These are phyloP conservation scores for Discostella stelligera DNA, from an alignment of 352 stramenopile species.

Conservation along the genomic window DNA sequence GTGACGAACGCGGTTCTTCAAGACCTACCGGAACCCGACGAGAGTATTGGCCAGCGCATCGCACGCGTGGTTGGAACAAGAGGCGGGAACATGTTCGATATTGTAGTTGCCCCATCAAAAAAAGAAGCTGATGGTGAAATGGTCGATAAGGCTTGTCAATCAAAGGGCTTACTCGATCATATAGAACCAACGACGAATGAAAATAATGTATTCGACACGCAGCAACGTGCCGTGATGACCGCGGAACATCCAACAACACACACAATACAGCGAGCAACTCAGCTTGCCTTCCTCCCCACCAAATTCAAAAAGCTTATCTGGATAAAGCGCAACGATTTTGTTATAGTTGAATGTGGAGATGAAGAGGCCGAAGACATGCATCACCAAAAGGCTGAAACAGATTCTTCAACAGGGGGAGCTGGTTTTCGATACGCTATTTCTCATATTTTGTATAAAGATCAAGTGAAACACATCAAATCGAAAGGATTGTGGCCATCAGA, in stretches of 20 bases:
- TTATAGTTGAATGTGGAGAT: slow-evolving; percentile 87
- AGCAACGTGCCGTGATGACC: neutral
- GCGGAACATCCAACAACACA: neutral
- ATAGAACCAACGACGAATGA: slow-evolving; percentile 7
- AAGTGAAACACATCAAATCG: slow-evolving; percentile 95
- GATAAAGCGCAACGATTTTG: slow-evolving; percentile 96
- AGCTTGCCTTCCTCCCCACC: slow-evolving; percentile 93
- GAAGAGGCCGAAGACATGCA: slow-evolving; percentile 41
- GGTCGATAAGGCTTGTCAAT: too few relatives aligned
- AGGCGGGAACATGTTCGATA: slow-evolving; percentile 95
- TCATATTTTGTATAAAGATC: slow-evolving; percentile 98
- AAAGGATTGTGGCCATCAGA: slow-evolving; percentile 89
- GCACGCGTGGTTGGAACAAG: slow-evolving; percentile 89
- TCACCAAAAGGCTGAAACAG: slow-evolving; percentile 18
- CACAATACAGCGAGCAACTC: slow-evolving; percentile 23
- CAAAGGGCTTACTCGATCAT: neutral
- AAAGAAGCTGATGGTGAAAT: slow-evolving; percentile 3
- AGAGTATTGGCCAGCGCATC: slow-evolving; percentile 87
- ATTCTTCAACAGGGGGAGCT: slow-evolving; percentile 14
- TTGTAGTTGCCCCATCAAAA: slow-evolving; percentile 58
- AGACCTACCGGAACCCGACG: slow-evolving; percentile 69
- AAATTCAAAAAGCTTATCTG: slow-evolving; percentile 98
- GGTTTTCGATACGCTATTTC: slow-evolving; percentile 82
- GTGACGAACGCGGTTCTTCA: slow-evolving; percentile 76
- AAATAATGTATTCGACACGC: slow-evolving; percentile 8